Evolutionary conservation across 2,329 filamentous ascomycete genomes (phyloP), one percentile per base, ranked within the genome.

Genomic region (Cladorrhinum sp.): DNA sequence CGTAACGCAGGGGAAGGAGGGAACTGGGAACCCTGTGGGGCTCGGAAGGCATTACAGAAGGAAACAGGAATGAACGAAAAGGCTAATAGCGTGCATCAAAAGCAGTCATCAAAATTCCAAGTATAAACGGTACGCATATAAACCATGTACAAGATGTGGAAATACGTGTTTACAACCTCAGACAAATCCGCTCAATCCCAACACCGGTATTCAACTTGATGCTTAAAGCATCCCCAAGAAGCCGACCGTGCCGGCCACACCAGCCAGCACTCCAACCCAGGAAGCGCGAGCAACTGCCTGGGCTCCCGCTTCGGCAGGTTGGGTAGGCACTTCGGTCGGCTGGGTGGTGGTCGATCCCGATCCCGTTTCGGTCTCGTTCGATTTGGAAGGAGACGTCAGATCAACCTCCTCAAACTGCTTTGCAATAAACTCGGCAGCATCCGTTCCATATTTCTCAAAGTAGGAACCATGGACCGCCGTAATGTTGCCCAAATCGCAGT

Each of bases 401-500:
- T 45, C 16, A 4, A 45, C n/a, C 7, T 38, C 58, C 12, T 65
- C 66, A 48, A 62, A 68, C 50, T 62, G 63, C 41, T 60, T 24
- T 1, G 66, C 62, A 23, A 70, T 64, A 25, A 66, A 71, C 16
- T 67, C 59, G 32, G 63, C 58, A 2, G 66, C 66, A 9, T 64
- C 67, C 1, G 50, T 61, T 4, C 63, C 66, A 49, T 71, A 70
- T 38, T 67, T 63, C 48, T 51, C 51, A 48, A 71, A 68, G 57
- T 71, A 71, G 1, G 62, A 62, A 9, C 67, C 60, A 56, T 71
- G 70, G 16, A 62, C 62, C 1, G 50, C 45, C 16, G 58, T 50
- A 38, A 63, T 60, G 41, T 55, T 56, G 22, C 70, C 70, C 1
- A 45, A 50, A 32, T 69, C 67, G 61, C 70, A 71, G 55, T 68